These are phyloP conservation scores for Vitis rotundifolia DNA, from an alignment of 164 flowering plant species.

Conservation along the genomic window DNA sequence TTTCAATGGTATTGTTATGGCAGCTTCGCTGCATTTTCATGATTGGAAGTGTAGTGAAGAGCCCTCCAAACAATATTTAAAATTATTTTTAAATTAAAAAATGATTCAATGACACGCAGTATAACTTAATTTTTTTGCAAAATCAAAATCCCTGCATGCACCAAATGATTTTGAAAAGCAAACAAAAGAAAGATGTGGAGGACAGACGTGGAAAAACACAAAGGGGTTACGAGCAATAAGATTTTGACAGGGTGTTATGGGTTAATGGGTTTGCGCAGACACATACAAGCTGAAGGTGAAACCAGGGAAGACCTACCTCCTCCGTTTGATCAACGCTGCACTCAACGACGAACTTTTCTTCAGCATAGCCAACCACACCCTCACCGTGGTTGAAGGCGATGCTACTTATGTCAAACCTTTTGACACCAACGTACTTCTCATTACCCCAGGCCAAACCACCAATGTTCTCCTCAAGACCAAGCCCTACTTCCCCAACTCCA, in stretches of 20 bases:
- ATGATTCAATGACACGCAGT: too few relatives aligned
- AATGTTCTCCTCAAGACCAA: slow-evolving; percentile 56
- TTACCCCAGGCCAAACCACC: slow-evolving; percentile 66
- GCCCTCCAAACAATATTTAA: too few relatives aligned
- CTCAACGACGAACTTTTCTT: slow-evolving; percentile 69
- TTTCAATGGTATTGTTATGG: background rate
- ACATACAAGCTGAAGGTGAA: slow-evolving; percentile 49
- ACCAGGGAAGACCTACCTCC: slow-evolving; percentile 57
- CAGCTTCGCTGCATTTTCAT: too few relatives aligned
- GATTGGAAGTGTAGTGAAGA: too few relatives aligned
- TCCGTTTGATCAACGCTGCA: slow-evolving; percentile 65
- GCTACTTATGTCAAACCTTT: slow-evolving; percentile 59
- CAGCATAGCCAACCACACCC: slow-evolving; percentile 56
- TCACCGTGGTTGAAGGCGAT: slow-evolving; percentile 59
- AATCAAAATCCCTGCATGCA: too few relatives aligned
- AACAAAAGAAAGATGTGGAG: too few relatives aligned
- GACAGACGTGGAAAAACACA: too few relatives aligned
- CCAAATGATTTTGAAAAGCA: too few relatives aligned
- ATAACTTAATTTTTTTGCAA: too few relatives aligned
- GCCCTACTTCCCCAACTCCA: slow-evolving; percentile 35
- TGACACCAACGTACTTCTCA: slow-evolving; percentile 29
- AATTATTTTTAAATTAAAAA: too few relatives aligned
- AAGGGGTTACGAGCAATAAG: too few relatives aligned
- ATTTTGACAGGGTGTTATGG: background rate
- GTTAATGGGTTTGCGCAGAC: slow-evolving; percentile 29